Evolutionary conservation across 2,329 filamentous ascomycete species (phyloP).

Genomic region (Phialophora macrospora): DNA sequence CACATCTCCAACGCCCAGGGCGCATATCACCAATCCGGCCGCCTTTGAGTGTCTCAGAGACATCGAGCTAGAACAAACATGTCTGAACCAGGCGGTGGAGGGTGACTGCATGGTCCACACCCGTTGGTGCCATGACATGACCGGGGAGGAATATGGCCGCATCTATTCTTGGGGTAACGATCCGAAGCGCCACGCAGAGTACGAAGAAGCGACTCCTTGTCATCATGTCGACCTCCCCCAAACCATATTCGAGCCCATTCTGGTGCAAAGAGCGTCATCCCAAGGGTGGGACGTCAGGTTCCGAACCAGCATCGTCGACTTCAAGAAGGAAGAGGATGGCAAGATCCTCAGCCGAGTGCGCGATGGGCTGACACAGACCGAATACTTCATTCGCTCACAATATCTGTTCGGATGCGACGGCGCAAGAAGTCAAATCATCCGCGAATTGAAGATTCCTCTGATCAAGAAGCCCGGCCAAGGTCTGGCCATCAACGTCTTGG

Average conservation of each 20-base stretch:
- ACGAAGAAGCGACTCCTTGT: conserved; percentile 50
- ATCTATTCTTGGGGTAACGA: conserved; percentile 53
- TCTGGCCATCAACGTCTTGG: conserved; percentile 57
- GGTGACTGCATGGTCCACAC: conserved; percentile 49
- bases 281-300: conserved; percentile 50
- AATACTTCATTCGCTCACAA: conserved; percentile 47
- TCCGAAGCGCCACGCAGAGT: conserved; percentile 46
- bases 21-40: conserved; percentile 40
- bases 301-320: conserved; percentile 45
- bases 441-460: conserved; percentile 55
- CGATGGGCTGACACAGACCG: conserved; percentile 44
- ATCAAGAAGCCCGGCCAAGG: conserved; percentile 54
- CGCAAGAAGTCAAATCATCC: conserved; percentile 53
- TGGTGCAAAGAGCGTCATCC: conserved; percentile 46
- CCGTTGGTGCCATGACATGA: conserved; percentile 52
- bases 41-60: conserved; percentile 50
- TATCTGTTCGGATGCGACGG: conserved; percentile 67
- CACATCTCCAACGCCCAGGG: conserved; percentile 38
- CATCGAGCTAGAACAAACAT: conserved; percentile 50
- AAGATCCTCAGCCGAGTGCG: conserved; percentile 46
- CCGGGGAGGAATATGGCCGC: conserved; percentile 52
- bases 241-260: conserved; percentile 51
- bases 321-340: conserved; percentile 41
- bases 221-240: conserved; percentile 51
- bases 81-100: conserved; percentile 42